phyloP scores from a whole-genome alignment of 495 filamentous ascomycete species.

The Staphylotrichum longicolle region DNA sequence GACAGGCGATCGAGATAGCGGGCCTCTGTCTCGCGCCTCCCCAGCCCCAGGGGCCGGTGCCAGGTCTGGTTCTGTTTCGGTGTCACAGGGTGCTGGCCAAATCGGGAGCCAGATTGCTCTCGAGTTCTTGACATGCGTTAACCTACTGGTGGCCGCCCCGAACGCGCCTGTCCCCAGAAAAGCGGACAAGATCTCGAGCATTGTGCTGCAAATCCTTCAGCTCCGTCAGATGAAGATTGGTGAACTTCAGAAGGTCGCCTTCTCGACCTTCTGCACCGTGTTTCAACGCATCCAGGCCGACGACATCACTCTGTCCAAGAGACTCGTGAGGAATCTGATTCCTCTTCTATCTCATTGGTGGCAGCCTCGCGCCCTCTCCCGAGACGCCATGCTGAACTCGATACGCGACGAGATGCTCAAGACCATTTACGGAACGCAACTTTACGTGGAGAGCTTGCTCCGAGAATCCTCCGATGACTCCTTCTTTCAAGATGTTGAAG shows the following conservation, averaged over 20 bases:
- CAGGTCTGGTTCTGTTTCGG: constrained; percentile 32
- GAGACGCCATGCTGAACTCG: constrained; percentile 66
- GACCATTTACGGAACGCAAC: constrained; percentile 63
- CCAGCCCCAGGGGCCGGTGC: constrained; percentile 41
- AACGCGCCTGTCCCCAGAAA: constrained; percentile 67
- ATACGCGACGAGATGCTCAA: constrained; percentile 61
- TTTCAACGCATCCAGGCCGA: constrained; percentile 64
- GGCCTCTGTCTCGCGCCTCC: constrained; percentile 36
- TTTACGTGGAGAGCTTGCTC: constrained; percentile 52
- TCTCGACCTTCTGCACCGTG: constrained; percentile 72
- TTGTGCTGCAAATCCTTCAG: constrained; percentile 61
- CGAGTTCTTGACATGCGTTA: constrained; percentile 66
- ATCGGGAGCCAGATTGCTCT: constrained; percentile 40
- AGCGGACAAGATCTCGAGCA: constrained; percentile 56
- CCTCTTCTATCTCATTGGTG: constrained; percentile 72
- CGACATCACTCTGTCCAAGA: constrained; percentile 58
- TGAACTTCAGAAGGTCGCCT: constrained; percentile 65
- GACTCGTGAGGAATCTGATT: constrained; percentile 57
- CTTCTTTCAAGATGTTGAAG: constrained; percentile 44
- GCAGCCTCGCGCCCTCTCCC: constrained; percentile 61
- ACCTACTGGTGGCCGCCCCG: constrained; percentile 60
- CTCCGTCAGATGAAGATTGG: constrained; percentile 55
- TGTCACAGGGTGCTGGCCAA: constrained; percentile 22
- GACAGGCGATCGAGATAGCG: constrained; percentile 35
- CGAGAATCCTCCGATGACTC: constrained; percentile 30